These are phyloP conservation scores for Allodekkera sacchari DNA, from an alignment of 805 yeast species.

Conservation along the genomic window DNA sequence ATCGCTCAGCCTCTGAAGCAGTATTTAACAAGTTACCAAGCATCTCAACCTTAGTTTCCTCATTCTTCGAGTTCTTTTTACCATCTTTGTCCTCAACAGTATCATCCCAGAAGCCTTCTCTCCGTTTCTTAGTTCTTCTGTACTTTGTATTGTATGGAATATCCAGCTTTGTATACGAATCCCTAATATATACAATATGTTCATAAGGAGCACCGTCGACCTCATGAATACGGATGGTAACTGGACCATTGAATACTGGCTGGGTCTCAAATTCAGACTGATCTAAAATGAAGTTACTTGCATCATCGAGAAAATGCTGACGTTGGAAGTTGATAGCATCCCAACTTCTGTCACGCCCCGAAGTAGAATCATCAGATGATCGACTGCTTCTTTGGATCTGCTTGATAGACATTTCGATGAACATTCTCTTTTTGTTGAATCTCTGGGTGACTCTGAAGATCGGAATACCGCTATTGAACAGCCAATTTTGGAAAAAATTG, in stretches of 20 bases:
- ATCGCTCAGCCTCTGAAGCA: slow-evolving; percentile 51
- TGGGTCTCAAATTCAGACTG: slow-evolving; percentile 35
- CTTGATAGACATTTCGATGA: slow-evolving; percentile 88
- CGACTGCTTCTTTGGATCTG: slow-evolving; percentile 63
- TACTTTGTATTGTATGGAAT: slow-evolving; percentile 93
- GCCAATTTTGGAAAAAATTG: slow-evolving; percentile 88
- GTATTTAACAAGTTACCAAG: slow-evolving; percentile 72
- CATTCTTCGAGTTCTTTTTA: slow-evolving; percentile 15
- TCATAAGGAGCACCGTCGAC: slow-evolving; percentile 99
- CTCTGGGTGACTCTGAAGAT: slow-evolving; percentile 81
- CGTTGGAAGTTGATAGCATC: slow-evolving; percentile 14
- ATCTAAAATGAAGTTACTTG: slow-evolving; percentile 32
- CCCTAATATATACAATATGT: slow-evolving; percentile 88
- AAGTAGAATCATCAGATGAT: slow-evolving; percentile 12
- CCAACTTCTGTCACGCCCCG: slow-evolving; percentile 1
- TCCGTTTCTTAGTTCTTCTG: slow-evolving; percentile 65
- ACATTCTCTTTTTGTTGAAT: slow-evolving; percentile 88
- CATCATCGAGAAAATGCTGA: slow-evolving; percentile 37
- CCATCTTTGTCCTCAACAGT: slow-evolving; percentile 17
- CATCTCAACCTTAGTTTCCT: slow-evolving; percentile 29
- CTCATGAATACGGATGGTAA: slow-evolving; percentile 95
- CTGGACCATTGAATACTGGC: slow-evolving; percentile 79
- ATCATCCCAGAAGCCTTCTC: slow-evolving; percentile 37
- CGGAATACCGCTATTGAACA: slow-evolving; percentile 82
- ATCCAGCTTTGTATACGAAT: slow-evolving; percentile 76